Percentiles rank a stretch among this genome's conserved stretches.
Evolutionary conservation across 495 filamentous ascomycete genomes (phyloP).

Genomic region (Penicilliopsis zonata): DNA sequence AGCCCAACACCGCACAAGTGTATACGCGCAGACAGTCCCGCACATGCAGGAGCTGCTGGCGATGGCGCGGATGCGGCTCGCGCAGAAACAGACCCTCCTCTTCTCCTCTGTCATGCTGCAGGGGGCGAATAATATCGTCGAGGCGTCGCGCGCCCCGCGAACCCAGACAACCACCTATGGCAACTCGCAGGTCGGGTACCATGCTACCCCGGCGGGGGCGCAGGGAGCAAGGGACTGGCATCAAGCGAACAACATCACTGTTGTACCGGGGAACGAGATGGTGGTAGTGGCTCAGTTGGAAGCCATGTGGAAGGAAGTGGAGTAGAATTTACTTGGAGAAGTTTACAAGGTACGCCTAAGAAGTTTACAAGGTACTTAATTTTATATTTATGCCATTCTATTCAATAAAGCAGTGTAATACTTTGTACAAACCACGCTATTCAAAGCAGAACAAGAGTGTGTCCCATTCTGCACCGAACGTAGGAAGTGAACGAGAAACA

Average conservation of each 20-base stretch:
- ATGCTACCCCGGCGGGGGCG: conserved; percentile 2
- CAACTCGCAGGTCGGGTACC: conserved; percentile 2
- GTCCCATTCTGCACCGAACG: too few species aligned
- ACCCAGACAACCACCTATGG: not conserved
- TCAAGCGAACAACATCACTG: conserved; percentile 2
- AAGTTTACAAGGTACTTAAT: too few species aligned
- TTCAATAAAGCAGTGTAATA: too few species aligned
- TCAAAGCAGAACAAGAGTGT: too few species aligned
- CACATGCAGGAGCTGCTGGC: conserved; percentile 11
- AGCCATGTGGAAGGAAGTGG: conserved; percentile 3
- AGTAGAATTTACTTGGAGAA: too few species aligned
- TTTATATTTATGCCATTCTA: too few species aligned
- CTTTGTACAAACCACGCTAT: too few species aligned
- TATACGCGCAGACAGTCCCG: conserved; percentile 12
- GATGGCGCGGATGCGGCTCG: conserved; percentile 7
- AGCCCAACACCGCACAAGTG: conserved; percentile 7
- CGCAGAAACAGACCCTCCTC: conserved; percentile 3
- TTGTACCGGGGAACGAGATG: conserved; percentile 3
- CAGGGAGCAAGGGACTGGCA: conserved; percentile 4
- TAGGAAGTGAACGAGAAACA: too few species aligned
- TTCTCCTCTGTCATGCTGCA: conserved; percentile 3
- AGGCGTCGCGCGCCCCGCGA: not conserved
- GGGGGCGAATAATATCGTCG: conserved; percentile 3
- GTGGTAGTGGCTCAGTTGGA: conserved; percentile 3
- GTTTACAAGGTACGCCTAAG: too few species aligned